These are phyloP conservation scores for Casaregolazyma suthepensis DNA, from an alignment of 1,139 yeast genomes.

Conservation along the genomic window DNA sequence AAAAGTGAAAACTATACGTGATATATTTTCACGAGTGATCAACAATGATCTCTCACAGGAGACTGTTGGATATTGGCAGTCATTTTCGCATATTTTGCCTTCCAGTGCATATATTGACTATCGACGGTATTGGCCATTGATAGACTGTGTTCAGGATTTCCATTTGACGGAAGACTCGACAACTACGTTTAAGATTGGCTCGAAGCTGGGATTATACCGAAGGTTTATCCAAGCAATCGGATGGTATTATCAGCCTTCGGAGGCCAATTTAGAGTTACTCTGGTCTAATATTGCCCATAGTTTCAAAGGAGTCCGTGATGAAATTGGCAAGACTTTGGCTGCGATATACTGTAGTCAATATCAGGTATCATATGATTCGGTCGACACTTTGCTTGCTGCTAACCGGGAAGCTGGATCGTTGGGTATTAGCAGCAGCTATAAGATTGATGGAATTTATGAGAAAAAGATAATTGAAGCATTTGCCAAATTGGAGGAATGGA, in stretches of 20 bases:
- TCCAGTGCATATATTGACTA: slow-evolving; percentile 32
- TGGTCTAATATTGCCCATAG: slow-evolving; percentile 51
- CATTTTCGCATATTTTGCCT: slow-evolving; percentile 63
- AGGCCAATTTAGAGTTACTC: slow-evolving; percentile 43
- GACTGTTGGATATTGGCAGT: slow-evolving; percentile 68
- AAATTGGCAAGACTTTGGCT: slow-evolving; percentile 60
- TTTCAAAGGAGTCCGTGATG: slow-evolving; percentile 70
- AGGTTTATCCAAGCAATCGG: slow-evolving; percentile 50
- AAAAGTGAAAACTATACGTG: background rate
- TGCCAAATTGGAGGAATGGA: slow-evolving; percentile 40
- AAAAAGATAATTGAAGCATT: slow-evolving; percentile 37
- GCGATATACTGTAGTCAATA: slow-evolving; percentile 50
- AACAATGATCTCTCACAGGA: slow-evolving; percentile 68
- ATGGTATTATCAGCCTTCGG: slow-evolving; percentile 54
- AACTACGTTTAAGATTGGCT: slow-evolving; percentile 49
- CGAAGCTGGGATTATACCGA: slow-evolving; percentile 54
- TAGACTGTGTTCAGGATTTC: slow-evolving; percentile 18
- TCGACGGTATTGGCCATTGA: slow-evolving; percentile 16
- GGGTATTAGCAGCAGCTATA: slow-evolving; percentile 23
- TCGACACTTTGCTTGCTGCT: slow-evolving; percentile 40
- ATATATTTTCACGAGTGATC: slow-evolving; percentile 34
- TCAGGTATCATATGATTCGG: slow-evolving; percentile 43
- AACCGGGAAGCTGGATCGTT: slow-evolving; percentile 34
- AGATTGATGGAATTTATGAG: slow-evolving; percentile 26
- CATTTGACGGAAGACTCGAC: slow-evolving; percentile 9